phyloP scores from a whole-genome alignment of 345 rosid genomes.

The Pugionium dolabratum region DNA sequence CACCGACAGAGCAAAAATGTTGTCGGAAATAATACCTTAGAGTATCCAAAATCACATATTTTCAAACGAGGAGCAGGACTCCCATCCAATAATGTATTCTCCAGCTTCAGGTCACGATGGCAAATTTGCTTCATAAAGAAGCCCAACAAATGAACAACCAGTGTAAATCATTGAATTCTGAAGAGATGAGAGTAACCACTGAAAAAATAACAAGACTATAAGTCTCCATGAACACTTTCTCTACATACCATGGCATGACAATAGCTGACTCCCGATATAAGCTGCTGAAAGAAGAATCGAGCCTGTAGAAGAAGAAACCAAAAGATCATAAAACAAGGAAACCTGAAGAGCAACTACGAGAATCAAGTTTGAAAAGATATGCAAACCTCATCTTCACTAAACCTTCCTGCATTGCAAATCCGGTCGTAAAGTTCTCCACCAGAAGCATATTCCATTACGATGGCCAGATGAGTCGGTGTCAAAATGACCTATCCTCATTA shows the following conservation, averaged over 20 bases:
- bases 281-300: conserved; percentile 47
- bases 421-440: conserved; percentile 94
- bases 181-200: too few species aligned
- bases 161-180: background rate
- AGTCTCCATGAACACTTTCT: conserved; percentile 9
- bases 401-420: conserved; percentile 80
- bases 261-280: conserved; percentile 46
- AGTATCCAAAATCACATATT: conserved; percentile 94
- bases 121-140: conserved; percentile 78
- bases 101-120: conserved; percentile 89
- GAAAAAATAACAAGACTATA: background rate
- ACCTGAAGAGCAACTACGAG: background rate
- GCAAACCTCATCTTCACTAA: conserved; percentile 88
- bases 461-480: conserved; percentile 94
- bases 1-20: too few species aligned
- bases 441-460: conserved; percentile 94
- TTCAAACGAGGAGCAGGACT: conserved; percentile 91
- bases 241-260: conserved; percentile 42
- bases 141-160: conserved; percentile 17
- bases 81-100: conserved; percentile 90
- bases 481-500: conserved; percentile 57
- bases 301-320: conserved; percentile 27
- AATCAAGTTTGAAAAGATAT: background rate
- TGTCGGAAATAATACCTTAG: conserved; percentile 59
- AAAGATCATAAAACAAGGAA: background rate